Evolutionary conservation across 2,329 filamentous ascomycete species (phyloP).

Genomic region (Camillea tinctor): DNA sequence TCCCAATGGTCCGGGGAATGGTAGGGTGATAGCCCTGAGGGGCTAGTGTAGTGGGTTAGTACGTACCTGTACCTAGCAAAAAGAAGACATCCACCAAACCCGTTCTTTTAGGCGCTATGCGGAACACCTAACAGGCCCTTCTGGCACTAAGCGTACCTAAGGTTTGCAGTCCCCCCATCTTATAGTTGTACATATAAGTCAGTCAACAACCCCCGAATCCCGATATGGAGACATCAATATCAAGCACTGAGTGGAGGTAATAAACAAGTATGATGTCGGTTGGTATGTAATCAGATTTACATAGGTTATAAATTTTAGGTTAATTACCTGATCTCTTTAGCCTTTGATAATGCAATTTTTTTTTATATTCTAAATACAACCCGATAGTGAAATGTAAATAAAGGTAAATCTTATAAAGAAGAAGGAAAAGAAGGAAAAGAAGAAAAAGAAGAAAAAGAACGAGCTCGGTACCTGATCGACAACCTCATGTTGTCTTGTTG

Average conservation of each 20-base stretch:
- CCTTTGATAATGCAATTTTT: too few species aligned
- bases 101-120: not conserved
- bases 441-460: not conserved
- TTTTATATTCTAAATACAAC: too few species aligned
- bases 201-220: too few species aligned
- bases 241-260: too few species aligned
- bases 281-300: too few species aligned
- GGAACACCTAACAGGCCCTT: not conserved
- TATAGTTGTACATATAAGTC: too few species aligned
- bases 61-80: too few species aligned
- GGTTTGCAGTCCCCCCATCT: too few species aligned
- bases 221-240: too few species aligned
- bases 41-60: not conserved
- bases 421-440: not conserved
- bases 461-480: not conserved
- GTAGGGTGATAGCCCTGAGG: not conserved
- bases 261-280: too few species aligned
- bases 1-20: not conserved
- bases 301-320: too few species aligned
- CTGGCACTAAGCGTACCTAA: not conserved
- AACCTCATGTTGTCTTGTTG: not conserved
- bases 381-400: not conserved
- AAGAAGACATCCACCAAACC: not conserved
- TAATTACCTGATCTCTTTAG: too few species aligned
- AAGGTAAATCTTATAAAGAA: not conserved